Percentiles rank a stretch among this genome's conserved stretches.
Conservation (phyloP, 202 grass and related monocot species). For the Musa balbisiana region DNA sequence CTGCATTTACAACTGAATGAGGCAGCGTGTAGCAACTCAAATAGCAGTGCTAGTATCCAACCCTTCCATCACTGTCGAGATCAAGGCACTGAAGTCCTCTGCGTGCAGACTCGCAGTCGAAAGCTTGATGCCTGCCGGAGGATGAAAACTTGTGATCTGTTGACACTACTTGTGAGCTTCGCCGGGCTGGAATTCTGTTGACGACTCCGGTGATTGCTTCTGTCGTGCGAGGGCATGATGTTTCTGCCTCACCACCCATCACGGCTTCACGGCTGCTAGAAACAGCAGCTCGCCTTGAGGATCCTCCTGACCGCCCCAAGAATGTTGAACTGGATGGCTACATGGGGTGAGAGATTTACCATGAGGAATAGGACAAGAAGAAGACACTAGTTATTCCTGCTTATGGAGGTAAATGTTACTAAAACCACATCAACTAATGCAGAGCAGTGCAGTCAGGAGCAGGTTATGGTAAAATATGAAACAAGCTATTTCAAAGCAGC, state of each 20-base stretch:
- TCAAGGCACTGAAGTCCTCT: neutral
- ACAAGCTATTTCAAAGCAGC: too few species aligned
- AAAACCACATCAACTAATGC: neutral
- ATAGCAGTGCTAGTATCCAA: neutral
- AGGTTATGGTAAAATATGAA: too few species aligned
- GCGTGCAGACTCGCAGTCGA: conserved; percentile 1
- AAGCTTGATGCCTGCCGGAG: conserved; percentile 6
- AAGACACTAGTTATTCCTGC: neutral
- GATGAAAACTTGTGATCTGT: neutral
- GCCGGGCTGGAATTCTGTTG: neutral
- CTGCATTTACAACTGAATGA: neutral
- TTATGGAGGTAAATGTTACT: neutral
- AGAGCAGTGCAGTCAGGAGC: too few species aligned
- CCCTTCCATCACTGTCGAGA: neutral
- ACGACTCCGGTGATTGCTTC: neutral
- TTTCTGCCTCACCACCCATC: neutral
- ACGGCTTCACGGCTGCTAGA: conserved; percentile 6
- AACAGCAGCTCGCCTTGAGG: conserved; percentile 16
- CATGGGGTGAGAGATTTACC: neutral
- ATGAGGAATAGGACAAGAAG: neutral
- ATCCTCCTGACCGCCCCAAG: conserved; percentile 12
- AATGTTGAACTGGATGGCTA: conserved; percentile 22
- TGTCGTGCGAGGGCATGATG: neutral
- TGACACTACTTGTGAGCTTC: neutral
- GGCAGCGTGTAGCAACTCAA: neutral